Conservation (phyloP, 495 filamentous ascomycete genomes). For the Aspergillus nanangensis region DNA sequence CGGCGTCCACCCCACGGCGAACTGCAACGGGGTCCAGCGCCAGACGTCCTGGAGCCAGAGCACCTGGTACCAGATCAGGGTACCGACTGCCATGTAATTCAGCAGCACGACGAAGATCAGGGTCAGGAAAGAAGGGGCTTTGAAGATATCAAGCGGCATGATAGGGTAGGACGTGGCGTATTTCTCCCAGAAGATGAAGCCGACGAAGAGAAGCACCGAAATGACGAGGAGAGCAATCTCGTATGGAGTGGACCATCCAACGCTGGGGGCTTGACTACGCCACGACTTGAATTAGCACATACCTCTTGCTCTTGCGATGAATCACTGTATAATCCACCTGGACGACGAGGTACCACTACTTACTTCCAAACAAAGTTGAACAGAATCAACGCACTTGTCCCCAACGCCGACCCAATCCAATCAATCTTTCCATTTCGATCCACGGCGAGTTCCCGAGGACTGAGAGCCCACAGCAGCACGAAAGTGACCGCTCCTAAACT, state of each 20-base stretch:
- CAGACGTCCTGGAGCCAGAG: slow-evolving; percentile 44
- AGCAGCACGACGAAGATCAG: slow-evolving; percentile 46
- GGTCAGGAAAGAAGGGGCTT: slow-evolving; percentile 41
- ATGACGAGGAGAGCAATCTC: slow-evolving; percentile 39
- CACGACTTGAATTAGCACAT: too few relatives aligned
- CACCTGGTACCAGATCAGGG: slow-evolving; percentile 44
- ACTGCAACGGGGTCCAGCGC: slow-evolving; percentile 38
- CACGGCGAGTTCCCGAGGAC: slow-evolving; percentile 34
- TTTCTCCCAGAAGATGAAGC: slow-evolving; percentile 45
- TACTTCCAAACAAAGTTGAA: slow-evolving; percentile 57
- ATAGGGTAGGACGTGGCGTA: slow-evolving; percentile 38
- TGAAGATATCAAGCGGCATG: slow-evolving; percentile 48
- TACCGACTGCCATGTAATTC: slow-evolving; percentile 49
- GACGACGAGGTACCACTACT: slow-evolving; percentile 8
- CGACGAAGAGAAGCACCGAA: slow-evolving; percentile 33
- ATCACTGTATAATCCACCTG: too few relatives aligned
- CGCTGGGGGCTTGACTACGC: slow-evolving; percentile 49
- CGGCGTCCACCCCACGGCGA: slow-evolving; percentile 40
- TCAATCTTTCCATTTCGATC: slow-evolving; percentile 44
- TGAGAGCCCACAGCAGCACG: slow-evolving; percentile 23
- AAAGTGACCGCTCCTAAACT: slow-evolving; percentile 32
- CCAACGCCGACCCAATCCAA: slow-evolving; percentile 44
- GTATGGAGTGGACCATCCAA: slow-evolving; percentile 44
- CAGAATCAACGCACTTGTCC: slow-evolving; percentile 38
- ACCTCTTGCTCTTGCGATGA: too few relatives aligned